Base-by-base conservation (phyloP, 805 yeast species). In the Candida pseudofarinosa region DNA sequence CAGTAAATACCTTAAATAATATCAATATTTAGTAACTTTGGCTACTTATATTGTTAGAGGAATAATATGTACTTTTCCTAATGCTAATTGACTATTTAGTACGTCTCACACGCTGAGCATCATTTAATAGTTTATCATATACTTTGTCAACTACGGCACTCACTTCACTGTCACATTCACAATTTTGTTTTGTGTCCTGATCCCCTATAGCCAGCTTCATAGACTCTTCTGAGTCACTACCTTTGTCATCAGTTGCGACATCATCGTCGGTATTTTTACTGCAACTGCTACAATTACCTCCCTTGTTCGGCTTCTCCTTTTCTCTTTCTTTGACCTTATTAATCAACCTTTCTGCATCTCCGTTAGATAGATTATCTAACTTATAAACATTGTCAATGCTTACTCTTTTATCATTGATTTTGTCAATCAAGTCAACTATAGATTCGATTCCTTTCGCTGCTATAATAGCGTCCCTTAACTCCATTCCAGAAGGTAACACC, bases 361-460 rank as follows among this genome's bases (percentile, higher is more conserved):
- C 28, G 6, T 23, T 38, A 7, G 41, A 30, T 15, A 40, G 10
- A 36, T 60, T 55, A 10, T 47, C 41, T 14, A 62, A 46, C 32
- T 52, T 53, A 54, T 78, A 79, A 42, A 80, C 74, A 17, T 68
- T 73, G 28, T 77, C 80, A 44, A 80, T 58, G 44, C 71, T 73
- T 19, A 75, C 67, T 18, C 76, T 61, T 44, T 82, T 77, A 41
- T 71, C 71, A 52, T 77, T 79, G 41, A 85, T 85, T 50, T 79
- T 83, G 38, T 73, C 76, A 50, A 85, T 84, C 51, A 85, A 70
- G 43, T 83, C 87, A 16, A 74, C 73, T 7, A 84, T 84, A 19
- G 84, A 76, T 46, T 81, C 81, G 41, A 83, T 80, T 49, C 91
- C 91, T 53, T 83, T 84, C 3, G 89, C 88, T 44, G 79, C 78